Conservation (phyloP, 2,329 filamentous ascomycete genomes). For the Botrytis fragariae region DNA sequence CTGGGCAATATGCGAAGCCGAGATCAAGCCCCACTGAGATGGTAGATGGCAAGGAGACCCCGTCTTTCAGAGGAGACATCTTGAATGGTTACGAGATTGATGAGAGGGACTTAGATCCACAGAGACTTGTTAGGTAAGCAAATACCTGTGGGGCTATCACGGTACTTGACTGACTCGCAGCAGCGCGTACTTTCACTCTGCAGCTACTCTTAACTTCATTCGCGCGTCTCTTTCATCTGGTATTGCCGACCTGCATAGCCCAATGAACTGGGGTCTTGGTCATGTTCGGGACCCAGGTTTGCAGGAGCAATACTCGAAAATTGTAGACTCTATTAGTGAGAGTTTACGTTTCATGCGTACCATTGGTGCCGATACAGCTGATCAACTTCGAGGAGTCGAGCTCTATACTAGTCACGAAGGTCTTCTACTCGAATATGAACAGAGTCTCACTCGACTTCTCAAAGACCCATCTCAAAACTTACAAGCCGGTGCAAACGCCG, state of each 20-base stretch:
- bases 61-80: constrained; percentile 92
- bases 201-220: constrained; percentile 91
- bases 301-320: constrained; percentile 80
- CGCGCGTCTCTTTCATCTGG: constrained; percentile 80
- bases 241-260: constrained; percentile 89
- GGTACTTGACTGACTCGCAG: constrained; percentile 15
- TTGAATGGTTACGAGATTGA: constrained; percentile 81
- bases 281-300: constrained; percentile 83
- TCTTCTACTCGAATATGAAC: constrained; percentile 89
- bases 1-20: constrained; percentile 96
- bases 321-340: constrained; percentile 83
- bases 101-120: constrained; percentile 78
- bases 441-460: constrained; percentile 75
- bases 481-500: not conserved
- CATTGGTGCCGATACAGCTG: constrained; percentile 82
- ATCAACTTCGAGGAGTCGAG: constrained; percentile 86
- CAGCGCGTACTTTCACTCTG: constrained; percentile 91
- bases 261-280: constrained; percentile 90
- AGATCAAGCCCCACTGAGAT: constrained; percentile 84
- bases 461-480: constrained; percentile 52
- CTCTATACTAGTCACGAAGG: constrained; percentile 96
- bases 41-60: constrained; percentile 74
- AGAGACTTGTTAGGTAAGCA: constrained; percentile 68
- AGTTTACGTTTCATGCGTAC: constrained; percentile 92
- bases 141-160: not conserved